Evolutionary conservation across 2,329 filamentous ascomycete species (phyloP), one percentile per base, ranked within the genome.

Genomic region (Colletotrichum paranaense): DNA sequence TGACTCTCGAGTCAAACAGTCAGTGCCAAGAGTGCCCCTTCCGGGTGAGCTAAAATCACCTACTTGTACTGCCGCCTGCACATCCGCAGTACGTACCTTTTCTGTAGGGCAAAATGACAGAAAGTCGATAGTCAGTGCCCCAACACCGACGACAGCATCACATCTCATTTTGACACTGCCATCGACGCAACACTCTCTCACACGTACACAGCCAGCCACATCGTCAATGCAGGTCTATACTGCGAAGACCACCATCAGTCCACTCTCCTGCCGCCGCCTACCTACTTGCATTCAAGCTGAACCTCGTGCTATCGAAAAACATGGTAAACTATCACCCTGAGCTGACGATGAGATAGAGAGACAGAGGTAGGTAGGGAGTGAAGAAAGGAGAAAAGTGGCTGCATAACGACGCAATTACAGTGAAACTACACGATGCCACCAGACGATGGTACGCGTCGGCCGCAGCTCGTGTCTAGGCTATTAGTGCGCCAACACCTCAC

Each of bases 351-450:
- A 12, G n/a, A 12, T 4, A 49, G 28, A 22, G n/a, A 28, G 52
- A 55, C 11, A n/a, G n/a, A 14, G 22, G 22, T n/a, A 22, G 24
- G 11, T 19, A 38, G 58, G 19, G 42, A 11, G 35, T 11, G 62
- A 35, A 24, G 16, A 3, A 16, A 16, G 5, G 32, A 8, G 30
- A 56, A 5, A 26, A 56, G 9, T 52, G 28, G 42, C 53, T 58
- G 53, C 62, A 32, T 62, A 14, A 9, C 26, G 26, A 42, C 60
- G 62, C 53, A 57, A 64, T 28, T 32, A 64, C 60, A 16, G 60
- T 49, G 38, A 53, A 22, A 65, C 38, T 16, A 65, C 28, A 46
- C 26, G 60, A 65, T 38, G 38, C n/a, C 53, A 52, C 60, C 53
- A 4, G 9, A 19, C 7, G 26, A 14, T 12, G 19, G 46, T 38